A percentile compares a stretch with the other conserved stretches of the same genome.
These are phyloP conservation scores for Cucumis melo DNA, from an alignment of 306 rosid genomes.

Conservation along the genomic window DNA sequence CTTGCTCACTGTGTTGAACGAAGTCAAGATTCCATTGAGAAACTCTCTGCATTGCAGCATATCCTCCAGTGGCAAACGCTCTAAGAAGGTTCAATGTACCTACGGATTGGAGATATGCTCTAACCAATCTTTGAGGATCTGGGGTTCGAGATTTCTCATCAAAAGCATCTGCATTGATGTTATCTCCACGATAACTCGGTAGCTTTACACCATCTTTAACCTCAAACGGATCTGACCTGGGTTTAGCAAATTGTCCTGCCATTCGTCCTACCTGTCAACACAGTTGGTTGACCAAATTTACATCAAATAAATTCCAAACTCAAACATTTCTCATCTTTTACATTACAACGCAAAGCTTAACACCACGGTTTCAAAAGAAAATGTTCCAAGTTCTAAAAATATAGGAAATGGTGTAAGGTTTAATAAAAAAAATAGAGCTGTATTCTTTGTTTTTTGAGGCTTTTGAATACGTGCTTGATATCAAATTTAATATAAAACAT, in stretches of 20 bases:
- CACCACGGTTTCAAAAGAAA: no score
- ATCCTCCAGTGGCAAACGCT: constrained; percentile 37
- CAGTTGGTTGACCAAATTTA: background rate
- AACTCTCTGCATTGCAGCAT: constrained; percentile 33
- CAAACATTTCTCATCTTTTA: background rate
- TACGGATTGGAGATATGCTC: constrained; percentile 36
- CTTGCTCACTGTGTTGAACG: constrained; percentile 23
- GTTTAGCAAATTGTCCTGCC: constrained; percentile 37
- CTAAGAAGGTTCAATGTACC: constrained; percentile 30
- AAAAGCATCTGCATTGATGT: constrained; percentile 23
- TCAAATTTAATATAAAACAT: background rate
- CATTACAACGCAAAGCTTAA: background rate
- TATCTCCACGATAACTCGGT: constrained; percentile 30
- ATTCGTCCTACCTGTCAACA: constrained; percentile 25
- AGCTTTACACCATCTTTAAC: constrained; percentile 22
- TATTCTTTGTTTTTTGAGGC: background rate
- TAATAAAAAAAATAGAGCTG: background rate
- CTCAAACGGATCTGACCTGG: constrained; percentile 27
- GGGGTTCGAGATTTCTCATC: constrained; percentile 27
- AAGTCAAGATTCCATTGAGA: constrained; percentile 37
- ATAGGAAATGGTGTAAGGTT: background rate
- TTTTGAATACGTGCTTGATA: background rate
- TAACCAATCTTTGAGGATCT: constrained; percentile 27
- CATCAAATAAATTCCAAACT: background rate
- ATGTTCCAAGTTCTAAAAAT: background rate